phyloP scores from a whole-genome alignment of 1,139 yeast genomes.

The Blastobotrys persicus region DNA sequence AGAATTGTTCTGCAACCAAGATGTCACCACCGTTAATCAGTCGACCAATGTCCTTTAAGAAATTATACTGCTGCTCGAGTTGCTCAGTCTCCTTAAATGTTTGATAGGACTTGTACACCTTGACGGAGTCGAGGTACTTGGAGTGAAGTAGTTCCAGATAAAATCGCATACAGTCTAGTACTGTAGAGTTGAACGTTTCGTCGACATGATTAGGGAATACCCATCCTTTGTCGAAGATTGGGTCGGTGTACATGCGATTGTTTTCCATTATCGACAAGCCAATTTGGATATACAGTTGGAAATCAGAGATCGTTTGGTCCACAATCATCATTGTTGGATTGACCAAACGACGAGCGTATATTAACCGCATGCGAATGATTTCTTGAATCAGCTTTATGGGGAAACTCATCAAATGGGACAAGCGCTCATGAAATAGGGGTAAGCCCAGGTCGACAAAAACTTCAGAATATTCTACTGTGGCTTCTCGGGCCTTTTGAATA shows the following conservation, averaged over 20 bases:
- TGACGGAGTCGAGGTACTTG: slow-evolving; percentile 75
- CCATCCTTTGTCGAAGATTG: slow-evolving; percentile 68
- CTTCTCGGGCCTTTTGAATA: slow-evolving; percentile 74
- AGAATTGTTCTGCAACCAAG: slow-evolving; percentile 68
- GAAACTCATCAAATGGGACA: slow-evolving; percentile 66
- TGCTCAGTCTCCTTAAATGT: slow-evolving; percentile 93
- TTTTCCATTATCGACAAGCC: slow-evolving; percentile 77
- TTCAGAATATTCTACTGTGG: slow-evolving; percentile 62
- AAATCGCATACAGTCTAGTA: slow-evolving; percentile 72
- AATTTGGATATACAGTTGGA: slow-evolving; percentile 69
- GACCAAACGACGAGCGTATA: slow-evolving; percentile 72
- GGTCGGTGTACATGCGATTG: slow-evolving; percentile 60
- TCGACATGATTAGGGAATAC: slow-evolving; percentile 65
- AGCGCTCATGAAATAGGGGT: slow-evolving; percentile 68
- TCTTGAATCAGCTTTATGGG: slow-evolving; percentile 83
- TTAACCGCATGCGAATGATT: slow-evolving; percentile 68
- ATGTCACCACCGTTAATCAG: slow-evolving; percentile 82
- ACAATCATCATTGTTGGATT: slow-evolving; percentile 95
- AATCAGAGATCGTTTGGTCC: slow-evolving; percentile 89
- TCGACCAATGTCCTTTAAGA: slow-evolving; percentile 68
- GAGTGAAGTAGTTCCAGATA: slow-evolving; percentile 68
- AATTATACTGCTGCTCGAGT: slow-evolving; percentile 69
- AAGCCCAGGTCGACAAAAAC: slow-evolving; percentile 67
- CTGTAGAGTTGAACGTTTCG: slow-evolving; percentile 65
- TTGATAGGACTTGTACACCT: slow-evolving; percentile 51